A percentile compares a stretch with the other conserved stretches of the same genome.
These are phyloP conservation scores for Ramaria sp. DNA, from an alignment of 768 basidiomycete species.

Conservation along the genomic window DNA sequence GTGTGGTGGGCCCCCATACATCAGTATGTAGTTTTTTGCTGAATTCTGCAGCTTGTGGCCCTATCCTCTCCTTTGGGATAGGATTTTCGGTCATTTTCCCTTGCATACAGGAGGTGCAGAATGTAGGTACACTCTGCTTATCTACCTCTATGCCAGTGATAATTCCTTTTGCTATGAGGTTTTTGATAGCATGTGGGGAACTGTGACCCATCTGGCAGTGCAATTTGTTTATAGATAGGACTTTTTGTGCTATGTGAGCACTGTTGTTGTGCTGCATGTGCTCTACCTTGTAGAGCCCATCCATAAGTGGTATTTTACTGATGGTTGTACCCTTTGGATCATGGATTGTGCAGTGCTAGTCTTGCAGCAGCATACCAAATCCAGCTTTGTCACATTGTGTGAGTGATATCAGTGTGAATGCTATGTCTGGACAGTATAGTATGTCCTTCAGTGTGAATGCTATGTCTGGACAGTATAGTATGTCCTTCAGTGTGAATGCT, in stretches of 20 bases:
- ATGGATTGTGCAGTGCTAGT: conserved; percentile 11
- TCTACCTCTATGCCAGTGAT: too few relatives aligned
- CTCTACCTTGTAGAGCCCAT: conserved; percentile 17
- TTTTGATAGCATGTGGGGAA: conserved; percentile 7
- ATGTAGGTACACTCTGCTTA: conserved; percentile 13
- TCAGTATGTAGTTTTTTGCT: conserved; percentile 30
- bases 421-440: conserved; percentile 15
- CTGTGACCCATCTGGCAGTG: conserved; percentile 28
- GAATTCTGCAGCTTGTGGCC: too few relatives aligned
- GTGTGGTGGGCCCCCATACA: too few relatives aligned
- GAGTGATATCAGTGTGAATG: conserved; percentile 16
- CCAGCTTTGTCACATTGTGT: conserved; percentile 12
- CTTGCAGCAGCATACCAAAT: conserved; percentile 8
- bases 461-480: too few relatives aligned
- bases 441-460: conserved; percentile 13
- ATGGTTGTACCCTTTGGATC: conserved; percentile 9
- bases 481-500: too few relatives aligned
- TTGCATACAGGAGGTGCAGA: conserved; percentile 21
- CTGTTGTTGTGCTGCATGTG: not conserved
- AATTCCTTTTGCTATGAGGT: too few relatives aligned
- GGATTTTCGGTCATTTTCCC: conserved; percentile 21
- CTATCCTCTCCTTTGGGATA: too few relatives aligned
- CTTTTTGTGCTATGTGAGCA: not conserved
- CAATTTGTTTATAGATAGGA: conserved; percentile 19
- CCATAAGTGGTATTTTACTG: conserved; percentile 8